Conservation (phyloP, 805 yeast species). For the Starmerella scarabaei region DNA sequence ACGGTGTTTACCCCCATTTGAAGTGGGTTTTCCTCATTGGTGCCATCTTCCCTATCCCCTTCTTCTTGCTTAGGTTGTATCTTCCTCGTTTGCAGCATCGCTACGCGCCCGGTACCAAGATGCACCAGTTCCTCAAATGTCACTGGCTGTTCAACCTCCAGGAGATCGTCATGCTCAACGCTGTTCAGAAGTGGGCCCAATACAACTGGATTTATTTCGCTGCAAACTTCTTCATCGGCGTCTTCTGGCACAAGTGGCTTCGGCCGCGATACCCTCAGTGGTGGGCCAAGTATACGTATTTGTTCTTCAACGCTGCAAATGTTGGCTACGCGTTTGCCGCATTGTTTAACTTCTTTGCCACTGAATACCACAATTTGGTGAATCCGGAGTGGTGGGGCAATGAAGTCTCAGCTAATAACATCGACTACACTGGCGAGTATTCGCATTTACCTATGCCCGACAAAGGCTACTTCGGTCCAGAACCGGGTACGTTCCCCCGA, state of each 20-base stretch:
- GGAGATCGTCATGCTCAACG: conserved; percentile 15
- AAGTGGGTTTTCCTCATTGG: conserved; percentile 55
- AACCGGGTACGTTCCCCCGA: conserved; percentile 8
- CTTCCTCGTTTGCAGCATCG: conserved; percentile 15
- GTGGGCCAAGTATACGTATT: conserved; percentile 44
- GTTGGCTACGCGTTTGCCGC: conserved; percentile 41
- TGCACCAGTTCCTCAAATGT: conserved; percentile 31
- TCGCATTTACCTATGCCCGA: conserved; percentile 1
- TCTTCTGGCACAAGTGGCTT: conserved; percentile 34
- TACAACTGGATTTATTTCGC: conserved; percentile 34
- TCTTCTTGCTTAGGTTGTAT: conserved; percentile 11
- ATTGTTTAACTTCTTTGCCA: conserved; percentile 33
- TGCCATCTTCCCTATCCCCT: conserved; percentile 22
- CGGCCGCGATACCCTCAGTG: conserved; percentile 33
- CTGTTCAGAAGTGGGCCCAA: conserved; percentile 30
- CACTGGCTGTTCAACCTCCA: conserved; percentile 6
- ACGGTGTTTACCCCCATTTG: conserved; percentile 45
- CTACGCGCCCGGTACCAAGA: conserved; percentile 19
- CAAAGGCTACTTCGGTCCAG: conserved; percentile 12
- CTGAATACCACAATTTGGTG: conserved; percentile 25
- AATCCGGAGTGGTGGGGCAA: conserved; percentile 41
- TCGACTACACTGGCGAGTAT: background rate
- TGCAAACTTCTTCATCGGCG: conserved; percentile 31
- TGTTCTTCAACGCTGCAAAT: conserved; percentile 36
- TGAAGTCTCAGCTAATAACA: conserved; percentile 3